Conservation (phyloP, 352 stramenopile genomes). For the Globisporangium splendens region DNA sequence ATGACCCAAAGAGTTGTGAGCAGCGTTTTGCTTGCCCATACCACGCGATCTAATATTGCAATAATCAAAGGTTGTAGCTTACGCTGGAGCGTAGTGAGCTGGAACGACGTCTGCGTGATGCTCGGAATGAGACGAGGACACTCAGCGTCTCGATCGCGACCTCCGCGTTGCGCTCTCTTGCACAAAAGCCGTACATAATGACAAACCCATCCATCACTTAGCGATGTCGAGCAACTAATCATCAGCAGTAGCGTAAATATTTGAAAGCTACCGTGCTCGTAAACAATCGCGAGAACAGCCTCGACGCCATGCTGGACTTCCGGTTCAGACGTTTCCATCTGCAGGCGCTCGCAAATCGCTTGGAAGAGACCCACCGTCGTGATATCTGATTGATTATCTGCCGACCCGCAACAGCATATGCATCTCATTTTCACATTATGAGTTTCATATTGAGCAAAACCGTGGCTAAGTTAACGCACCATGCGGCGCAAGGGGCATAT, state of each 20-base stretch:
- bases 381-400: conserved; percentile 56
- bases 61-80: background rate
- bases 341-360: conserved; percentile 23
- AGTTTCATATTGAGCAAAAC: background rate
- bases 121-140: conserved; percentile 24
- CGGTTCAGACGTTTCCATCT: conserved; percentile 12
- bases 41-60: too few relatives aligned
- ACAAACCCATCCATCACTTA: background rate
- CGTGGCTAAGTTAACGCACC: conserved; percentile 16
- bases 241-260: background rate
- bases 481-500: conserved; percentile 37
- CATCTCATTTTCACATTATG: background rate
- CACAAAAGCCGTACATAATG: background rate
- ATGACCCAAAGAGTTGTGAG: background rate
- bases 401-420: conserved; percentile 13
- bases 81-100: conserved; percentile 39
- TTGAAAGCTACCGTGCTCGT: conserved; percentile 38
- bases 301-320: conserved; percentile 22
- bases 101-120: conserved; percentile 38
- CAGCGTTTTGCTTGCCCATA: too few relatives aligned
- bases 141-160: conserved; percentile 24
- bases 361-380: conserved; percentile 25
- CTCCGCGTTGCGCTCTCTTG: conserved; percentile 22
- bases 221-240: background rate
- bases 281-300: conserved; percentile 32